Evolutionary conservation across 768 basidiomycete species (phyloP), one percentile per base, ranked within the genome.

Genomic region (Suillus paluster): DNA sequence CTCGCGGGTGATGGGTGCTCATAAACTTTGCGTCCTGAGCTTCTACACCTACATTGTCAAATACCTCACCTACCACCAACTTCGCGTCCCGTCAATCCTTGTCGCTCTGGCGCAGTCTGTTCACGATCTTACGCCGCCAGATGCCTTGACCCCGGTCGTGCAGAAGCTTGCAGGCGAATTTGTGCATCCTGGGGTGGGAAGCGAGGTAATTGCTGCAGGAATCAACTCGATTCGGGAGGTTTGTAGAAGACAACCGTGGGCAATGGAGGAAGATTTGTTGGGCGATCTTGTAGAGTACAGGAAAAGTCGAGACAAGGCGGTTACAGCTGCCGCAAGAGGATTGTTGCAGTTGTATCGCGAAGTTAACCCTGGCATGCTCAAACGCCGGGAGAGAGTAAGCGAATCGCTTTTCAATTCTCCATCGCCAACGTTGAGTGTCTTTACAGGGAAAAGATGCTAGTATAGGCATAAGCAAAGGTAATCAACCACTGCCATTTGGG

Each of bases 11-110:
- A 95, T 95, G 87, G 94, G 94, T 33, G 79, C 85, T 2, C 96
- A 99, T 80, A 96, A 95, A 75, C 87, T 97, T 60, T 95, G 90
- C 72, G 88, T 99, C 42, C 89, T 99, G 46, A 86, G 90, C 2
- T 97, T 98, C 77, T 99, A 99, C 80, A 93, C 93, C 14, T 99
- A 98, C 79, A 86, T 97, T 74, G 81, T 96, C 79, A 95, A 92
- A 73, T 99, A 97, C 76, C 86, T 99, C 67, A 86, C 90, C 15
- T 87, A 97, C 71, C 90, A 92, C 71, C 97, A 99, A 76, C 87
- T 97, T 25, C 90, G 90, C 56, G 89, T 98, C 57, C 95, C 97
- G 4, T 83, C 92, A 60, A 97, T 99, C 75, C 90, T 99, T 62
- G 96, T 94, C 62, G 86, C 92, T 2, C 88, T 99, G 61, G 96